These are phyloP conservation scores for Venturia nashicola DNA, from an alignment of 2,329 filamentous ascomycete species.

Conservation along the genomic window DNA sequence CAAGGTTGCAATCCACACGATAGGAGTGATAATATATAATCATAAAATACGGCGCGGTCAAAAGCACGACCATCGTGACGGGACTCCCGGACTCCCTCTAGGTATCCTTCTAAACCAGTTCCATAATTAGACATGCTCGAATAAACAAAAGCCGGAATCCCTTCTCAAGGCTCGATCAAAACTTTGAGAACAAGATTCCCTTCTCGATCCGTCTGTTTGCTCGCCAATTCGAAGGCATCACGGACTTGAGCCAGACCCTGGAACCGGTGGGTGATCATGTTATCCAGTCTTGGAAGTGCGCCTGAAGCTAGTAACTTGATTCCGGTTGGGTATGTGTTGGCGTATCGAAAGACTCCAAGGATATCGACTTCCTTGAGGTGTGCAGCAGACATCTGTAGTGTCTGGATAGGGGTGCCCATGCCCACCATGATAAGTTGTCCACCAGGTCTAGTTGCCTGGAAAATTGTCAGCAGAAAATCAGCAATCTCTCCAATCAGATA, in stretches of 20 bases:
- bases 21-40: too few relatives aligned
- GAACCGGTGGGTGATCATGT: conserved; percentile 42
- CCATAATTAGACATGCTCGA: not conserved
- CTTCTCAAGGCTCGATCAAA: conserved; percentile 21
- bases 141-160: not conserved
- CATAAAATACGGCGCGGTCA: not conserved
- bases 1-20: not conserved
- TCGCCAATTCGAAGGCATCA: conserved; percentile 39
- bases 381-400: conserved; percentile 40
- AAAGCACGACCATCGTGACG: not conserved
- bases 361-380: conserved; percentile 44
- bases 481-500: not conserved
- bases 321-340: conserved; percentile 41
- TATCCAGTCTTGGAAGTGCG: conserved; percentile 35
- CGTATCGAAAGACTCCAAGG: conserved; percentile 45
- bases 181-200: conserved; percentile 43
- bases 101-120: not conserved
- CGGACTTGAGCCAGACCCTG: conserved; percentile 33
- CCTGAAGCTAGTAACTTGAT: conserved; percentile 40
- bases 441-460: conserved; percentile 32
- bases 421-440: conserved; percentile 43
- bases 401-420: conserved; percentile 44
- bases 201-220: conserved; percentile 37
- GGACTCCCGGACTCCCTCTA: not conserved
- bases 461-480: not conserved